Evolutionary conservation across 495 filamentous ascomycete genomes (phyloP).

Genomic region (Penicillium desertorum): DNA sequence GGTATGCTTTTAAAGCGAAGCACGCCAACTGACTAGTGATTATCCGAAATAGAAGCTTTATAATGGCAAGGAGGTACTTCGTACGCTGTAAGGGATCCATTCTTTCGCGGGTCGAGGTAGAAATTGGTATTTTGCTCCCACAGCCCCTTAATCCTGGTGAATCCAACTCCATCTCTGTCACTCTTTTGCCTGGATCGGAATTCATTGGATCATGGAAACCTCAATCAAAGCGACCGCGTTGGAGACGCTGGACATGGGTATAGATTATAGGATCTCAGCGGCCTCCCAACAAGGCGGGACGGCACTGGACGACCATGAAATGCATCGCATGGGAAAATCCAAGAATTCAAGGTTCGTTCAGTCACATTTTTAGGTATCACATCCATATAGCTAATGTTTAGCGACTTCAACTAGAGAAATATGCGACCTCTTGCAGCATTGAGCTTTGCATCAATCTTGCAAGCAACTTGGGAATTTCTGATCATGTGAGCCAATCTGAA

Average conservation of each 20-base stretch:
- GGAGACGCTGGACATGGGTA: not conserved
- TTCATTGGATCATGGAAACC: not conserved
- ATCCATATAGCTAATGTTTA: not conserved
- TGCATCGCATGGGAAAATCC: not conserved
- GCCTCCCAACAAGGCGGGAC: not conserved
- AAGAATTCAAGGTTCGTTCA: not conserved
- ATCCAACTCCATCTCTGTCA: not conserved
- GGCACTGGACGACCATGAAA: not conserved
- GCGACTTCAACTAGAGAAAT: not conserved
- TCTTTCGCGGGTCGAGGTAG: not conserved
- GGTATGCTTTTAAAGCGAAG: not conserved
- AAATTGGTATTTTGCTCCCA: not conserved
- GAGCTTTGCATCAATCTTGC: not conserved
- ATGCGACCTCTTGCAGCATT: not conserved
- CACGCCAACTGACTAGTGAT: not conserved
- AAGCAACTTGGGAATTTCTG: not conserved
- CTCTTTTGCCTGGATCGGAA: not conserved
- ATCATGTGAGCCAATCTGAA: not conserved
- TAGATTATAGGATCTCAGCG: not conserved
- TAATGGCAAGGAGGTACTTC: not conserved
- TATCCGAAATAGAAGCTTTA: not conserved
- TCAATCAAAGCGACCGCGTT: not conserved
- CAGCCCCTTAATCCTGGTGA: not conserved
- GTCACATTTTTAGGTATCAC: not conserved
- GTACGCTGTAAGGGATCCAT: not conserved